These are phyloP conservation scores for Auriscalpium orientale DNA, from an alignment of 768 basidiomycete species.

Conservation along the genomic window DNA sequence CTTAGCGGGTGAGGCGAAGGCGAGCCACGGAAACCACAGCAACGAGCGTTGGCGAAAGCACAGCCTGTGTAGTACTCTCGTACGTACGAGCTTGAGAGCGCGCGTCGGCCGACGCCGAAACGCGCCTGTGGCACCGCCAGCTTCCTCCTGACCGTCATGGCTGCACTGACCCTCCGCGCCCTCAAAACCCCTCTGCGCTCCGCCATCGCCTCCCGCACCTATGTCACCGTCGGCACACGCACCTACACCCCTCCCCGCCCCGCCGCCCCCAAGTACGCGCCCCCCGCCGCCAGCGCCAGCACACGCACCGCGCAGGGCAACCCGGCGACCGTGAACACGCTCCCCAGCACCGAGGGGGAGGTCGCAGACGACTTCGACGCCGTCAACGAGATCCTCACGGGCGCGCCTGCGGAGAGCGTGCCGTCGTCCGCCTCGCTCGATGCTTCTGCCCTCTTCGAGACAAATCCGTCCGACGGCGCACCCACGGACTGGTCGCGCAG, in stretches of 20 bases:
- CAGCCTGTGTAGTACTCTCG: not conserved
- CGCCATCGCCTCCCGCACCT: slow-evolving; percentile 2
- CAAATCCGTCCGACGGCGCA: slow-evolving; percentile 2
- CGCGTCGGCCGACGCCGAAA: not conserved
- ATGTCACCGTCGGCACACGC: slow-evolving; percentile 1
- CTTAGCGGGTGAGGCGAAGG: too few relatives aligned
- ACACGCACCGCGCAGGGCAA: slow-evolving; percentile 17
- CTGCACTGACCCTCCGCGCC: not conserved
- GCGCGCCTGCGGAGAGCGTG: slow-evolving; percentile 11
- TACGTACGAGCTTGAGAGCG: not conserved
- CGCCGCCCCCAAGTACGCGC: slow-evolving; percentile 5
- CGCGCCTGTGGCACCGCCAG: not conserved
- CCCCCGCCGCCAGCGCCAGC: slow-evolving; percentile 23
- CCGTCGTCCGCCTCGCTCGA: slow-evolving; percentile 16
- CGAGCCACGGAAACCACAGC: too few relatives aligned
- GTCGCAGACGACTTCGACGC: slow-evolving; percentile 13
- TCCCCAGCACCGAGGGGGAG: slow-evolving; percentile 18
- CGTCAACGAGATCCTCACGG: slow-evolving; percentile 7
- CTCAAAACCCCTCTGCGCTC: not conserved
- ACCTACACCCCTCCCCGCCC: slow-evolving; percentile 3
- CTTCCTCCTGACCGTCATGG: not conserved
- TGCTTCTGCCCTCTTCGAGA: slow-evolving; percentile 1
- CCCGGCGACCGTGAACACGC: slow-evolving; percentile 15
- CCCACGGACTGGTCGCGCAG: slow-evolving; percentile 84
- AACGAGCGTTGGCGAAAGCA: too few relatives aligned